A percentile compares a stretch with the other conserved stretches of the same genome.
Conservation (phyloP, 1,284 basidiomycete genomes). For the Sporisorium iseilematis-ciliati region DNA sequence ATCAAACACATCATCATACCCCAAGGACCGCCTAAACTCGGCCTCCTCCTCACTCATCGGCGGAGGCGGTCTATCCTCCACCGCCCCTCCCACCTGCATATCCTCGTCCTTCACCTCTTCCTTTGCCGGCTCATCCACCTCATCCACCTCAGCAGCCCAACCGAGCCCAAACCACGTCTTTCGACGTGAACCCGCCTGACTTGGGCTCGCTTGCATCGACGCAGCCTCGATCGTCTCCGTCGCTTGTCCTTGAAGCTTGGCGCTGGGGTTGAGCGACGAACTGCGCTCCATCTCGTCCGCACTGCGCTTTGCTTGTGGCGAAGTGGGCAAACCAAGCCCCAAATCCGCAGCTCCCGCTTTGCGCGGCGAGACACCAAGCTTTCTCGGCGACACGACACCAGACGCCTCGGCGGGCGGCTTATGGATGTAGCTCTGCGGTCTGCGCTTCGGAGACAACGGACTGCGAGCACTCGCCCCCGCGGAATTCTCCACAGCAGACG, state of each 20-base stretch:
- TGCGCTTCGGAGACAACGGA: slow-evolving; percentile 18
- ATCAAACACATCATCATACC: slow-evolving; percentile 18
- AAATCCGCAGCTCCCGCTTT: slow-evolving; percentile 26
- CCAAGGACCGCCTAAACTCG: slow-evolving; percentile 45
- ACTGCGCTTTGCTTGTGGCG: slow-evolving; percentile 32
- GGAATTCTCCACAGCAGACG: slow-evolving; percentile 11
- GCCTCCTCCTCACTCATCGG: slow-evolving; percentile 55
- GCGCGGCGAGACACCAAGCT: slow-evolving; percentile 16
- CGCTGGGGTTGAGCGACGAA: slow-evolving; percentile 7
- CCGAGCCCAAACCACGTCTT: slow-evolving; percentile 52
- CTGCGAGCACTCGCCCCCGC: too few species aligned
- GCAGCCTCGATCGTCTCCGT: neutral
- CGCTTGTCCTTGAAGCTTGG: slow-evolving; percentile 10
- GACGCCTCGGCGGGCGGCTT: slow-evolving; percentile 30
- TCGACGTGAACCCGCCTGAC: slow-evolving; percentile 23
- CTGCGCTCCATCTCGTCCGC: slow-evolving; percentile 44
- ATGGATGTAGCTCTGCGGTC: slow-evolving; percentile 38
- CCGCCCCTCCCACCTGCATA: neutral
- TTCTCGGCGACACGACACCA: slow-evolving; percentile 15
- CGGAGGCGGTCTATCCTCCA: slow-evolving; percentile 31
- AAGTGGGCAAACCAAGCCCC: slow-evolving; percentile 22
- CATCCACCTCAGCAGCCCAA: slow-evolving; percentile 6
- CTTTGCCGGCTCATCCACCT: neutral
- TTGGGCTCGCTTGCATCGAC: slow-evolving; percentile 9
- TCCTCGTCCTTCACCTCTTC: slow-evolving; percentile 4